These are phyloP conservation scores for Sphaerobolus stellatus DNA, from an alignment of 1,284 basidiomycete genomes.

Conservation along the genomic window DNA sequence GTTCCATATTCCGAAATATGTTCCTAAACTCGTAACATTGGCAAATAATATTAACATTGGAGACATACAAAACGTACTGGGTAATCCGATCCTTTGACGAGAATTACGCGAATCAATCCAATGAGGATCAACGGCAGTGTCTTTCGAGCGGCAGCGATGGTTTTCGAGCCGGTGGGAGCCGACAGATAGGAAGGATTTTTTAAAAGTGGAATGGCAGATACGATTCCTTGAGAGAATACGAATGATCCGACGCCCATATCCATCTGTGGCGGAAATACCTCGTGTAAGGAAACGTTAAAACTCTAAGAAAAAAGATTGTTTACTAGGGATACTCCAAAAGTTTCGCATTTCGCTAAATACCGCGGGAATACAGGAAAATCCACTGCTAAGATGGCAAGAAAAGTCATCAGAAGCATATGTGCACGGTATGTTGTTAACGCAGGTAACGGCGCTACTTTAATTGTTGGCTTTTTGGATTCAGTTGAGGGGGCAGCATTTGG, in stretches of 20 bases:
- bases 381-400: constrained; percentile 91
- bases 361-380: constrained; percentile 95
- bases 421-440: constrained; percentile 88
- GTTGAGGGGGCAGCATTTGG: not conserved
- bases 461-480: constrained; percentile 14
- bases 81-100: constrained; percentile 94
- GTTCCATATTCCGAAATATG: constrained; percentile 95
- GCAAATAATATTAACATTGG: not conserved
- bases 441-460: constrained; percentile 47
- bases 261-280: constrained; percentile 65
- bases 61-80: constrained; percentile 57
- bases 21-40: constrained; percentile 56
- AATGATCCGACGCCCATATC: constrained; percentile 97
- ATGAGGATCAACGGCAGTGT: constrained; percentile 70
- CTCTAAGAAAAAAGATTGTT: constrained; percentile 27
- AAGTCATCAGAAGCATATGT: constrained; percentile 94
- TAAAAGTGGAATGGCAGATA: constrained; percentile 77
- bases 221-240: constrained; percentile 91
- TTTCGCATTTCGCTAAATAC: constrained; percentile 88
- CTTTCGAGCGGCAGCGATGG: constrained; percentile 52
- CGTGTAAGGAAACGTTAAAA: constrained; percentile 11
- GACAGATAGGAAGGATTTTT: constrained; percentile 56
- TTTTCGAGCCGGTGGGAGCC: constrained; percentile 50
- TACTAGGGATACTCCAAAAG: constrained; percentile 89
- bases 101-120: constrained; percentile 75